Conservation (phyloP, 2,329 filamentous ascomycete genomes). For the Eurotiales sp. region DNA sequence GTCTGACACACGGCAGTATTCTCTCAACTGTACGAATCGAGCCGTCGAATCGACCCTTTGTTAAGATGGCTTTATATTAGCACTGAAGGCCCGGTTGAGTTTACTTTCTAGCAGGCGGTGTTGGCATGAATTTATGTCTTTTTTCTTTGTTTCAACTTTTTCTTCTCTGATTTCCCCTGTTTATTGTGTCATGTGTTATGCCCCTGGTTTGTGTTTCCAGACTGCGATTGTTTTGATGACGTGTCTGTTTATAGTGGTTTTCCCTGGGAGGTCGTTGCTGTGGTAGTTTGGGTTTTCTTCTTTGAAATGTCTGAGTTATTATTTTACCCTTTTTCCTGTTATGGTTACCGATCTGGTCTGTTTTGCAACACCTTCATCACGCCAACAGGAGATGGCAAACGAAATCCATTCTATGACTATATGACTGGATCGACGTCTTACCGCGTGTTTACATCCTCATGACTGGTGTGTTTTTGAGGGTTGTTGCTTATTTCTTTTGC, state of each 20-base stretch:
- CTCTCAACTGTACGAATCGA: not conserved
- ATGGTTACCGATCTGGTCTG: constrained; percentile 16
- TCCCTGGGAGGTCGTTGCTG: constrained; percentile 15
- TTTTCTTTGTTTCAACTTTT: constrained; percentile 21
- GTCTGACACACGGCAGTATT: not conserved
- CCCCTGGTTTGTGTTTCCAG: constrained; percentile 7
- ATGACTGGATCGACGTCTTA: not conserved
- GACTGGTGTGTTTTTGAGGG: not conserved
- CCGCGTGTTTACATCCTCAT: not conserved
- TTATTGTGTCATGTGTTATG: constrained; percentile 15
- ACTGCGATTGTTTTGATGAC: constrained; percentile 16
- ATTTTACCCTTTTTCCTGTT: constrained; percentile 10
- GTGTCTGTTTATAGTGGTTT: constrained; percentile 25
- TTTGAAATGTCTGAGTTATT: constrained; percentile 10
- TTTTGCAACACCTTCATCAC: not conserved
- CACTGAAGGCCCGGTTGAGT: constrained; percentile 12
- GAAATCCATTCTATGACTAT: not conserved
- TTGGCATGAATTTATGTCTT: constrained; percentile 23
- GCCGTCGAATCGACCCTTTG: not conserved
- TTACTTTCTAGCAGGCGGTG: constrained; percentile 32
- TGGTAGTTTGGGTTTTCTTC: constrained; percentile 5
- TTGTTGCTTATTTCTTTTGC: constrained; percentile 7
- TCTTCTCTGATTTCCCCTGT: constrained; percentile 13
- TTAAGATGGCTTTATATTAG: constrained; percentile 3
- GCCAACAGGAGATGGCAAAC: not conserved